These are phyloP conservation scores for Fusarium torulosum DNA, from an alignment of 2,329 filamentous ascomycete species.

Conservation along the genomic window DNA sequence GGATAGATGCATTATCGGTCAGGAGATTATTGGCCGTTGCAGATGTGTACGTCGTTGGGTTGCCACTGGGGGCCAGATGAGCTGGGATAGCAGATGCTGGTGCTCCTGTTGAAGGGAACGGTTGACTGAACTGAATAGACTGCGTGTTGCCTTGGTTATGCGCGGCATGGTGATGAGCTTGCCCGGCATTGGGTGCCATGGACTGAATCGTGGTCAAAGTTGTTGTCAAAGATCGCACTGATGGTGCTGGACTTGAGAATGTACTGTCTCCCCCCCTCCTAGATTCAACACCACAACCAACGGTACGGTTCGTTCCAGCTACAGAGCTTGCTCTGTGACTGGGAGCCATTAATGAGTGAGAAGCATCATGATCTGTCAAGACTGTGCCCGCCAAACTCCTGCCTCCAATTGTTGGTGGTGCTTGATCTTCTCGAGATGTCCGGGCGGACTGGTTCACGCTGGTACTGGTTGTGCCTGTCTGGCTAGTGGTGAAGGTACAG, in stretches of 20 bases:
- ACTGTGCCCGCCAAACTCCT: constrained; percentile 83
- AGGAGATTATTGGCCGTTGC: constrained; percentile 85
- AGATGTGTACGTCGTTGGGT: constrained; percentile 79
- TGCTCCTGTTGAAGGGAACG: constrained; percentile 72
- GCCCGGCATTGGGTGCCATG: constrained; percentile 66
- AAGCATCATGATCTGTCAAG: constrained; percentile 84
- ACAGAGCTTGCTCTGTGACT: constrained; percentile 77
- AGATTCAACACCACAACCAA: constrained; percentile 74
- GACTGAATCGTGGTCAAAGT: constrained; percentile 90
- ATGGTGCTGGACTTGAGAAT: constrained; percentile 86
- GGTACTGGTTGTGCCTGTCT: constrained; percentile 62
- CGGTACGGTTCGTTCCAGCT: constrained; percentile 80
- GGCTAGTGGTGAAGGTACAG: constrained; percentile 68
- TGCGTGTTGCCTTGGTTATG: constrained; percentile 58
- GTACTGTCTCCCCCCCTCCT: constrained; percentile 80
- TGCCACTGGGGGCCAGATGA: constrained; percentile 70
- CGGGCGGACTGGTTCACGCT: constrained; percentile 72
- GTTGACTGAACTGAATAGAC: constrained; percentile 73
- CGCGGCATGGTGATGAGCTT: constrained; percentile 52
- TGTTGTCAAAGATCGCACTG: constrained; percentile 82
- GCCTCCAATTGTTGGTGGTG: constrained; percentile 71
- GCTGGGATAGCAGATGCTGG: constrained; percentile 79
- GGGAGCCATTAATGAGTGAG: constrained; percentile 79
- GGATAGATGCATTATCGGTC: constrained; percentile 86
- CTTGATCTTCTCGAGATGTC: constrained; percentile 69